Conservation (phyloP, 2,329 filamentous ascomycete genomes). For the Knufia petricola region DNA sequence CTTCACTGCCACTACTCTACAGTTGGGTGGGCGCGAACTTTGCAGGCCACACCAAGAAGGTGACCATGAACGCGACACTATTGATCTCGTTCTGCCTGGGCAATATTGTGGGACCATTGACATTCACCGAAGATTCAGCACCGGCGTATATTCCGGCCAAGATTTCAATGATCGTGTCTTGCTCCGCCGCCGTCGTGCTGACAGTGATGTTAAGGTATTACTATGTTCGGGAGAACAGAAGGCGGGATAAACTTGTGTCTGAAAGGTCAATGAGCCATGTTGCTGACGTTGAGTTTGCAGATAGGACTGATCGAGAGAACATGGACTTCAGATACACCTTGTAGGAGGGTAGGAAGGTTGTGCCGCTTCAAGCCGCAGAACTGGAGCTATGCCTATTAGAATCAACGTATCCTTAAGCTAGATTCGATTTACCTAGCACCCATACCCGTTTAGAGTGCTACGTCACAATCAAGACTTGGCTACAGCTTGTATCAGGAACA, state of each 20-base stretch:
- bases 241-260: not conserved
- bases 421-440: too few relatives aligned
- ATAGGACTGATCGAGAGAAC: constrained; percentile 28
- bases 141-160: constrained; percentile 34
- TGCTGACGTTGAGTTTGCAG: not conserved
- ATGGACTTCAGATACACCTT: constrained; percentile 21
- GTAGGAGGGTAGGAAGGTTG: too few relatives aligned
- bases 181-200: not conserved
- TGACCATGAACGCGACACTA: constrained; percentile 39
- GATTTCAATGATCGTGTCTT: constrained; percentile 19
- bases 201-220: not conserved
- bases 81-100: constrained; percentile 35
- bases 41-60: constrained; percentile 42
- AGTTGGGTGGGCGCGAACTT: constrained; percentile 40
- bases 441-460: too few relatives aligned
- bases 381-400: too few relatives aligned
- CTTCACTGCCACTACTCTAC: constrained; percentile 37
- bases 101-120: constrained; percentile 38
- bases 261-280: not conserved
- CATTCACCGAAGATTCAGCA: constrained; percentile 34
- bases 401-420: too few relatives aligned
- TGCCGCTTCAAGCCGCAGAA: not conserved
- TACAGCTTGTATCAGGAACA: too few relatives aligned
- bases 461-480: too few relatives aligned
- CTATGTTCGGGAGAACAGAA: constrained; percentile 1